These are phyloP conservation scores for Crataegus laevigata DNA, from an alignment of 306 rosid genomes.

Conservation along the genomic window DNA sequence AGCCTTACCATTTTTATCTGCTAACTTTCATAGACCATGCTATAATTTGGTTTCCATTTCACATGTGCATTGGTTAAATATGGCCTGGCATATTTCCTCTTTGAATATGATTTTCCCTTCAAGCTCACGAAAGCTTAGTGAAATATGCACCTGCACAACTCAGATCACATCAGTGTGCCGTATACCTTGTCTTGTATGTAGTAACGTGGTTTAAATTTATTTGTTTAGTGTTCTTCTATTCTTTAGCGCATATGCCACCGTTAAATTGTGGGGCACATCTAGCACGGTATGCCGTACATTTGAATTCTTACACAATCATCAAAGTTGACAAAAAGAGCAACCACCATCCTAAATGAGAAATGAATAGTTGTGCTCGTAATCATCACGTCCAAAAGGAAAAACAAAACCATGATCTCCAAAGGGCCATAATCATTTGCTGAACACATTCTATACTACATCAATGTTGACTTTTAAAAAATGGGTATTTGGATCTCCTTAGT, in stretches of 20 bases:
- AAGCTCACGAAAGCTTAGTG: too few relatives aligned
- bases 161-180: too few relatives aligned
- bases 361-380: neutral
- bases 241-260: neutral
- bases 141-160: too few relatives aligned
- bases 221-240: too few relatives aligned
- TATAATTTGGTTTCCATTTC: neutral
- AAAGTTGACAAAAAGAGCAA: neutral
- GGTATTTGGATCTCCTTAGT: neutral
- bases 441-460: neutral
- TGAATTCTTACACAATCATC: neutral
- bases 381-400: neutral
- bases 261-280: too few relatives aligned
- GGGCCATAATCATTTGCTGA: neutral
- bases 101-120: too few relatives aligned
- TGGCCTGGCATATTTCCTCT: too few relatives aligned
- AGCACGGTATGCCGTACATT: too few relatives aligned
- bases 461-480: neutral
- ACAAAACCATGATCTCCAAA: neutral
- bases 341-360: neutral
- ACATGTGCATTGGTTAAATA: neutral
- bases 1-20: neutral
- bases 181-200: neutral
- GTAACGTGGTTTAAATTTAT: neutral
- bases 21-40: neutral